These are phyloP conservation scores for Globisporangium splendens DNA, from an alignment of 352 stramenopile species.

Conservation along the genomic window DNA sequence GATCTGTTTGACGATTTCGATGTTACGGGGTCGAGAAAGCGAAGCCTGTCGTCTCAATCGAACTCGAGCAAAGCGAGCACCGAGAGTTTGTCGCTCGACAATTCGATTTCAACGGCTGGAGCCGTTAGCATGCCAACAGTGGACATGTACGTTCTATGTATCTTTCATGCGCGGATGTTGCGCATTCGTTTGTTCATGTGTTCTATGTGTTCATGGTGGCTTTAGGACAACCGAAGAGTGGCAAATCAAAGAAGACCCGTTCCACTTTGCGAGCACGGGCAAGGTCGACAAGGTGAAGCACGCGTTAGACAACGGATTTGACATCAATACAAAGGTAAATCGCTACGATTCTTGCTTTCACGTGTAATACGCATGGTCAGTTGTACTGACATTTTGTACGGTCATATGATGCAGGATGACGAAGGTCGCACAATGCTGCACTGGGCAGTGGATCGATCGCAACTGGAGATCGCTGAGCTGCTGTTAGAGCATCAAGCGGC, in stretches of 20 bases:
- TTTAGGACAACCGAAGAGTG: slow-evolving; percentile 71
- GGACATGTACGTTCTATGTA: slow-evolving; percentile 43
- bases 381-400: background rate
- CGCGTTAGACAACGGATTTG: slow-evolving; percentile 34
- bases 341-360: background rate
- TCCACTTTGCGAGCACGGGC: slow-evolving; percentile 71
- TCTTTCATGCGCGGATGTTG: background rate
- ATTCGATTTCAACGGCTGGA: slow-evolving; percentile 45
- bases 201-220: background rate
- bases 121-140: slow-evolving; percentile 63
- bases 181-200: background rate
- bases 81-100: slow-evolving; percentile 29
- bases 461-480: slow-evolving; percentile 44
- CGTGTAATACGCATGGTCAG: background rate
- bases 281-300: slow-evolving; percentile 46
- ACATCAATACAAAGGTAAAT: slow-evolving; percentile 43
- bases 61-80: slow-evolving; percentile 19
- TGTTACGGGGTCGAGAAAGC: slow-evolving; percentile 27
- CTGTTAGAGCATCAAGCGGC: slow-evolving; percentile 50
- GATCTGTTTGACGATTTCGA: slow-evolving; percentile 73
- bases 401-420: slow-evolving; percentile 35
- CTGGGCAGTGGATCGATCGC: slow-evolving; percentile 72
- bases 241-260: slow-evolving; percentile 67
- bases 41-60: slow-evolving; percentile 13
- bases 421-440: slow-evolving; percentile 81